Percentiles rank a stretch among this genome's conserved stretches.
Evolutionary conservation across 1,139 yeast species (phyloP).

Genomic region (Candida labiduridarum): DNA sequence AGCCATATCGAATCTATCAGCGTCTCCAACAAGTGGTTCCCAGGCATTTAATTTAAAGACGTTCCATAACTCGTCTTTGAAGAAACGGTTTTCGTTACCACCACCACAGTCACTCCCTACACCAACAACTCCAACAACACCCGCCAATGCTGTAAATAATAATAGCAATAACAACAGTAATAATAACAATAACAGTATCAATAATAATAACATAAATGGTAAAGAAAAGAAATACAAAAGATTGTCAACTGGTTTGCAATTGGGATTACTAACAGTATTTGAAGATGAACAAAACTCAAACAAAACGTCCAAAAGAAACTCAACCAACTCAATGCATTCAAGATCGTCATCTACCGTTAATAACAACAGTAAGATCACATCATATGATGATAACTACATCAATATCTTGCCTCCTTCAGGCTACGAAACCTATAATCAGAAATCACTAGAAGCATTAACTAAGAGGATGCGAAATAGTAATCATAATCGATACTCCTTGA

Average conservation of each 20-base stretch:
- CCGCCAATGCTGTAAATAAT: slow-evolving; percentile 4
- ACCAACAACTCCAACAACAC: background rate
- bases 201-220: background rate
- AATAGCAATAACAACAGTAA: background rate
- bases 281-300: slow-evolving; percentile 28
- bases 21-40: slow-evolving; percentile 17
- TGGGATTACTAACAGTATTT: slow-evolving; percentile 45
- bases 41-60: slow-evolving; percentile 33
- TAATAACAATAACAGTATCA: slow-evolving; percentile 1
- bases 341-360: background rate
- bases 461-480: slow-evolving; percentile 1
- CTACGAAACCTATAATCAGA: slow-evolving; percentile 36
- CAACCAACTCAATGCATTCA: background rate
- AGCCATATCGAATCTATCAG: slow-evolving; percentile 15
- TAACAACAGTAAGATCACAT: slow-evolving; percentile 9
- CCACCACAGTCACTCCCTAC: slow-evolving; percentile 6
- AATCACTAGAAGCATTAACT: slow-evolving; percentile 36
- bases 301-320: slow-evolving; percentile 3
- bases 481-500: slow-evolving; percentile 37
- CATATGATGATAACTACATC: slow-evolving; percentile 34
- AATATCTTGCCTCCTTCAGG: slow-evolving; percentile 27
- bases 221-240: slow-evolving; percentile 30
- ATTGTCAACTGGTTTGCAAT: slow-evolving; percentile 40
- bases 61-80: slow-evolving; percentile 36
- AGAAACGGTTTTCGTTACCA: slow-evolving; percentile 33